Evolutionary conservation across 1,284 basidiomycete genomes (phyloP), one percentile per base, ranked within the genome.

Genomic region (Ustilago crameri): DNA sequence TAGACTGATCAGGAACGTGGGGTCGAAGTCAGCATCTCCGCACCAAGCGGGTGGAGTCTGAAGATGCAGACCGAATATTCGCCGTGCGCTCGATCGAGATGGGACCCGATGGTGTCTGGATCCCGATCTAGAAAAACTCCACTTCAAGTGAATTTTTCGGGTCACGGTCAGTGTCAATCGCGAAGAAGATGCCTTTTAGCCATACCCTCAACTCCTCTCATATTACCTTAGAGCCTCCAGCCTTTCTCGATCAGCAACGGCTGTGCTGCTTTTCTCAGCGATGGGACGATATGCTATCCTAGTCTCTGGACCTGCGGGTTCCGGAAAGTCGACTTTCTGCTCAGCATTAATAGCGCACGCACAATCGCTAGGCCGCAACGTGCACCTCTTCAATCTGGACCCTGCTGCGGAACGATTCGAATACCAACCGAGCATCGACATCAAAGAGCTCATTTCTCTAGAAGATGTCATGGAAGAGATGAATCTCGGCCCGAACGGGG

Each of bases 381-480:
- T 90, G 0, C 94, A 98, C 86, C 90, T 98, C 52, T 93, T 98
- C 84, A 99, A 98, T 84, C 89, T 98, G 70, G 96, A 98, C 84
- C 96, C 96, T 9, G 96, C 96, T 0, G 96, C 96, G 0, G 90
- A 93, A 66, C 90, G 91, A 59, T 97, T 97, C 83, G 94, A 98
- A 84, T 92, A 94, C 81, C 90, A 91, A 74, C 96, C 96, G 2
- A 88, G 88, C 18, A 91, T 99, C 74, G 95, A 99, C 85, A 98
- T 99, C 83, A 89, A 91, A 53, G 93, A 98, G 80, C 87, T 99
- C 52, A 90, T 99, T 78, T 91, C 90, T 54, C 86, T 99, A 47
- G 90, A 96, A 68, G 96, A 99, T 85, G 94, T 96, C 49, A 98
- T 98, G 96, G 88, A 87, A 46, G 96, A 98, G 85, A 88, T 98